Percentiles rank a stretch among this genome's conserved stretches.
phyloP scores from a whole-genome alignment of 495 filamentous ascomycete species.

The Lasiosphaeriaceae sp. region DNA sequence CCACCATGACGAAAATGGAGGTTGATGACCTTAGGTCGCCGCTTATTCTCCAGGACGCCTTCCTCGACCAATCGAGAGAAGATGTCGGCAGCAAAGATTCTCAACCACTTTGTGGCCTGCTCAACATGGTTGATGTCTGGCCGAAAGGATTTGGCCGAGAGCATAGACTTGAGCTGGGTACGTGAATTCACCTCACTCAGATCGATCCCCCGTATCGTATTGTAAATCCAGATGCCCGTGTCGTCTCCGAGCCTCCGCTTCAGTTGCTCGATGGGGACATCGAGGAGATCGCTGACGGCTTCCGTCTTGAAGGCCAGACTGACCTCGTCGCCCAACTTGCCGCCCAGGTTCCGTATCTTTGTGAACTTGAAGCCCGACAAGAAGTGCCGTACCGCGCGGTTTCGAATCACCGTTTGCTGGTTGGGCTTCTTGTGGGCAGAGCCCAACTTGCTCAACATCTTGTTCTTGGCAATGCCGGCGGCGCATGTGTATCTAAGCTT shows the following conservation, averaged over 20 bases:
- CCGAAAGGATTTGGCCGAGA: constrained; percentile 94
- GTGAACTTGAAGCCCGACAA: constrained; percentile 86
- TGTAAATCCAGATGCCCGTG: constrained; percentile 83
- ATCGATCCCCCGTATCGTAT: constrained; percentile 81
- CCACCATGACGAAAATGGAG: constrained; percentile 70
- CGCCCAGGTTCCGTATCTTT: constrained; percentile 91
- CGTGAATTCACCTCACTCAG: constrained; percentile 83
- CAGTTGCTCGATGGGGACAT: constrained; percentile 70
- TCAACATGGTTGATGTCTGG: constrained; percentile 77
- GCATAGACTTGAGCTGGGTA: constrained; percentile 94
- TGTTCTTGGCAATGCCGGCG: constrained; percentile 82
- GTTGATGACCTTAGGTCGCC: constrained; percentile 79
- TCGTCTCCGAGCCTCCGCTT: constrained; percentile 79
- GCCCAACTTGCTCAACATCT: constrained; percentile 92
- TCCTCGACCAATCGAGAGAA: constrained; percentile 87
- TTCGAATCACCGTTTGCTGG: constrained; percentile 84
- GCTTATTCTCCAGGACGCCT: constrained; percentile 82
- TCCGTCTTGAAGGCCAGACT: constrained; percentile 75
- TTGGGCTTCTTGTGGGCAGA: constrained; percentile 90
- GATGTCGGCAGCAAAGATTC: constrained; percentile 91
- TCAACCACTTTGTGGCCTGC: constrained; percentile 80
- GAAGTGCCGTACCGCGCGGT: constrained; percentile 76
- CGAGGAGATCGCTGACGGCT: constrained; percentile 68
- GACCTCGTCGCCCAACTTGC: constrained; percentile 90
- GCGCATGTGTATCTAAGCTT: constrained; percentile 77